phyloP scores from a whole-genome alignment of 768 basidiomycete genomes.

The Leccinellum rugosiceps region DNA sequence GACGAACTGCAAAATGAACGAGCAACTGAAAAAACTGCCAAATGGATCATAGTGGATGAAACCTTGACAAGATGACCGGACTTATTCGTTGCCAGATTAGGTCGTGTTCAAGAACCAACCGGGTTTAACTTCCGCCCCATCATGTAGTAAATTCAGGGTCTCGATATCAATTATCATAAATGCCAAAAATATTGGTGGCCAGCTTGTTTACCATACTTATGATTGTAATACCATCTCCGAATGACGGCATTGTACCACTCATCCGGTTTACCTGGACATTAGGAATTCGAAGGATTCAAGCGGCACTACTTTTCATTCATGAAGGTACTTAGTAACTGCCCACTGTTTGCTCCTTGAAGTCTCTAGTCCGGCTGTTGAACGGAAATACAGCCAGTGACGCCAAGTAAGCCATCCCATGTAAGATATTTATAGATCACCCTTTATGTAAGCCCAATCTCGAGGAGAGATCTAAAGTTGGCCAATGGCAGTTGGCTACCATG shows the following conservation, averaged over 20 bases:
- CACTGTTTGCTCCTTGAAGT: neutral
- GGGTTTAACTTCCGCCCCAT: conserved; percentile 5
- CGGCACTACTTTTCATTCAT: neutral
- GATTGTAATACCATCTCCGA: neutral
- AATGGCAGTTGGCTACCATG: neutral
- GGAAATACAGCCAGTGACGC: conserved; percentile 15
- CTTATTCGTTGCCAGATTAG: conserved; percentile 5
- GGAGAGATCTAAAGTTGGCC: neutral
- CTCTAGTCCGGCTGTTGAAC: conserved; percentile 21
- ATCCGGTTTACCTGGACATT: neutral
- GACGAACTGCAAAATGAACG: neutral
- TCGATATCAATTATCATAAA: conserved; percentile 1
- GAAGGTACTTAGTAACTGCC: neutral
- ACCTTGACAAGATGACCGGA: neutral
- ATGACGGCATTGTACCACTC: neutral
- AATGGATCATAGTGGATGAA: conserved; percentile 7
- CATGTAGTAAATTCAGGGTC: conserved; percentile 15
- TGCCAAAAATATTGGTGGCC: neutral
- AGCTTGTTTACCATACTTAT: neutral
- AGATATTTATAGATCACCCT: conserved; percentile 3
- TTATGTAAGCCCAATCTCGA: conserved; percentile 1
- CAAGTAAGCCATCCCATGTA: neutral
- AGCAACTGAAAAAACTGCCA: conserved; percentile 1
- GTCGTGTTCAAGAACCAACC: neutral
- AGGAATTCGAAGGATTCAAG: neutral